These are phyloP conservation scores for Chaetomium cochliodes DNA, from an alignment of 495 filamentous ascomycete genomes.

Conservation along the genomic window DNA sequence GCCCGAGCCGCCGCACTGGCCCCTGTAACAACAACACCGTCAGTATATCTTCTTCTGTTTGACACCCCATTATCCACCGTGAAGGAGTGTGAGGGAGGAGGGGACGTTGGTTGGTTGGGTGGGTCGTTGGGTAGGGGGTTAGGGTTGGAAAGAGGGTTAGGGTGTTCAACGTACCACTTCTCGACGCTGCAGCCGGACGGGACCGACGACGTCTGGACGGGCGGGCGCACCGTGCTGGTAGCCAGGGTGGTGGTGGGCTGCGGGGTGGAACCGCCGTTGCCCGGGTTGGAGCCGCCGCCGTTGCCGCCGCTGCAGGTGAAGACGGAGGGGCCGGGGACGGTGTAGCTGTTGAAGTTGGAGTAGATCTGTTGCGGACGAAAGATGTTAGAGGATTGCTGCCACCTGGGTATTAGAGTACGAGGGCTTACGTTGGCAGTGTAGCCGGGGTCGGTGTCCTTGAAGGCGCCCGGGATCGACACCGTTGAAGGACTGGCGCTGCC, in stretches of 20 bases:
- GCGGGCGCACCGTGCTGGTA: conserved; percentile 12
- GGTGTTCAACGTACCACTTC: conserved; percentile 26
- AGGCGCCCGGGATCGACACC: conserved; percentile 55
- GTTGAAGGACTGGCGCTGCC: conserved; percentile 49
- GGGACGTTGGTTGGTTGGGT: neutral
- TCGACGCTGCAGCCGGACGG: conserved; percentile 26
- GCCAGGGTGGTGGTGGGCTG: conserved; percentile 20
- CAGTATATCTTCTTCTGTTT: too few species aligned
- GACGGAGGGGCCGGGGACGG: conserved; percentile 32
- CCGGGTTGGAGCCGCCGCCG: conserved; percentile 1
- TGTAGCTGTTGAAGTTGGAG: conserved; percentile 34
- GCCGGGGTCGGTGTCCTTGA: conserved; percentile 56
- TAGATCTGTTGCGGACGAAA: conserved; percentile 29
- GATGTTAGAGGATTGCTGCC: neutral
- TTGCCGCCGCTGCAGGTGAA: conserved; percentile 26
- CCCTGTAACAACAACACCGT: neutral
- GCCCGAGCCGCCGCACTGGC: conserved; percentile 42
- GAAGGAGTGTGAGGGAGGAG: neutral
- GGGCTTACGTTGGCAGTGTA: conserved; percentile 47
- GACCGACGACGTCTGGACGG: neutral
- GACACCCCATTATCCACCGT: neutral
- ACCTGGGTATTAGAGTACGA: neutral
- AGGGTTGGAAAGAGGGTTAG: neutral
- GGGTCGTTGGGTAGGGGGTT: neutral
- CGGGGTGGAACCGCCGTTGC: neutral